Conservation (phyloP, 495 filamentous ascomycete species). For the Achaetomiella virescens region DNA sequence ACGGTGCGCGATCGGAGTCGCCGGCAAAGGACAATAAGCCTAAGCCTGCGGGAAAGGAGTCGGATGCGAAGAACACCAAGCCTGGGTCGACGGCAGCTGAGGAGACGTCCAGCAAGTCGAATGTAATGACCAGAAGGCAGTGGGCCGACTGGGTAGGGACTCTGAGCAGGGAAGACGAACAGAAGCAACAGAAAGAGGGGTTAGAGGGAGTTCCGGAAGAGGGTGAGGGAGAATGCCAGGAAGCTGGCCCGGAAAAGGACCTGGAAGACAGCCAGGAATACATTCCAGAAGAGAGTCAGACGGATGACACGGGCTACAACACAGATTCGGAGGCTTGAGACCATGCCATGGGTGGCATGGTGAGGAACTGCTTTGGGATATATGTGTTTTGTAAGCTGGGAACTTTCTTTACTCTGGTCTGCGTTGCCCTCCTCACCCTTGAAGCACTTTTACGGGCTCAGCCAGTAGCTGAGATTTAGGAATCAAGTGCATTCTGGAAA, state of each 20-base stretch:
- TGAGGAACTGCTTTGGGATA: too few species aligned
- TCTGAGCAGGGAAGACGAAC: not conserved
- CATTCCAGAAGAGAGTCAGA: not conserved
- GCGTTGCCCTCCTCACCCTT: not conserved
- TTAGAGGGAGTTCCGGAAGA: not conserved
- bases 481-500: not conserved
- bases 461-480: not conserved
- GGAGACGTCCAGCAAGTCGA: not conserved
- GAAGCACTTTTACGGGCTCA: too few species aligned
- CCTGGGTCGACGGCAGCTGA: not conserved
- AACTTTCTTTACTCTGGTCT: not conserved
- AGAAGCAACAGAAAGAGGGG: not conserved
- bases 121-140: slow-evolving; percentile 8
- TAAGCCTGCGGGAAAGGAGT: not conserved
- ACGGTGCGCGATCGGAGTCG: not conserved
- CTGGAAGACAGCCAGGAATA: not conserved
- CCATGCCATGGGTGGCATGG: too few species aligned
- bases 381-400: not conserved
- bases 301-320: not conserved
- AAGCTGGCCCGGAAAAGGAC: not conserved
- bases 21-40: not conserved
- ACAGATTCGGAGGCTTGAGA: too few species aligned
- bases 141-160: not conserved
- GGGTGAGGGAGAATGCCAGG: not conserved
- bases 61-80: not conserved